Conservation (phyloP, 148 eudicot genomes). For the Arctostaphylos glauca region DNA sequence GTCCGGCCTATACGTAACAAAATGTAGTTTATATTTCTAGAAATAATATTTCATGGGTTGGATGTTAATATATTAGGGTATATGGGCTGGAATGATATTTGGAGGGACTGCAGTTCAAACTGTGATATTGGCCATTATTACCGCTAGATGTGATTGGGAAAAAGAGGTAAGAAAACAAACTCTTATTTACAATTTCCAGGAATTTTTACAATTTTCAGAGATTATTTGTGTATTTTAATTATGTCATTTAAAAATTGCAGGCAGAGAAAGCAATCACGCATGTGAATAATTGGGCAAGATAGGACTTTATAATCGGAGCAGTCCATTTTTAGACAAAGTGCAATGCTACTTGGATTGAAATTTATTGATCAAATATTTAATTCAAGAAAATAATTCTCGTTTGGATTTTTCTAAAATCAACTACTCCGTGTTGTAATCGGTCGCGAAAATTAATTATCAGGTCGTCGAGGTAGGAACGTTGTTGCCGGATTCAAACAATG, state of each 20-base stretch:
- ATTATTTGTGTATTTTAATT: neutral
- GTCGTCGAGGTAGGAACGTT: no score
- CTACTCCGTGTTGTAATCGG: no score
- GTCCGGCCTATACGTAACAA: no score
- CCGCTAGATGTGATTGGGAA: conserved; percentile 54
- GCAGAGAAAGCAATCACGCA: conserved; percentile 47
- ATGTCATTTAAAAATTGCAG: conserved; percentile 25
- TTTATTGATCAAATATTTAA: neutral
- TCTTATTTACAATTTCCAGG: neutral
- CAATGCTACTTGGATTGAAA: neutral
- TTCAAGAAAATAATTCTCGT: no score
- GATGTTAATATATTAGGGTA: conserved; percentile 32
- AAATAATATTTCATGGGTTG: neutral
- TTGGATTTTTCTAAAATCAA: no score
- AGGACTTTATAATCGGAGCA: neutral
- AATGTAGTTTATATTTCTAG: neutral
- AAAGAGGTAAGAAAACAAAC: conserved; percentile 49
- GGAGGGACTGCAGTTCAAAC: conserved; percentile 62
- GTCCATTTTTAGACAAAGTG: neutral
- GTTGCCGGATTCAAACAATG: no score
- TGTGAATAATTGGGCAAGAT: conserved; percentile 33
- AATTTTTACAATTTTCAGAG: neutral
- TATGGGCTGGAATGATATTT: conserved; percentile 71
- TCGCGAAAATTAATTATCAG: no score
- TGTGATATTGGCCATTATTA: conserved; percentile 39